Conservation (phyloP, 164 flowering plant genomes). For the Berberis thunbergii region DNA sequence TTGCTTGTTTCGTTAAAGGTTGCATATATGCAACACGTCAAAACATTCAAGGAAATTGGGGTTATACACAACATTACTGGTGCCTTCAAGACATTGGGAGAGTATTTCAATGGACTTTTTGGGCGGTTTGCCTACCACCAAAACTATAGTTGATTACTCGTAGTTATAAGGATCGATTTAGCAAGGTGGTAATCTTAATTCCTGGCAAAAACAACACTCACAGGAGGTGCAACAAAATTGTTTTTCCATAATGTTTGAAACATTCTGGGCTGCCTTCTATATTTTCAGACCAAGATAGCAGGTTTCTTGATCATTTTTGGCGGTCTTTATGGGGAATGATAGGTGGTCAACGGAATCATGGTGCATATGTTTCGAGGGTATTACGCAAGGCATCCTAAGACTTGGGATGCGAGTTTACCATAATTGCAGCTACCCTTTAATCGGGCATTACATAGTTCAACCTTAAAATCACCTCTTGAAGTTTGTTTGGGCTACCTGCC, state of each 20-base stretch:
- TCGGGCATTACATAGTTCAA: neutral
- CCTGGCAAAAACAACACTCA: neutral
- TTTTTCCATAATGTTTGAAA: slow-evolving; percentile 4
- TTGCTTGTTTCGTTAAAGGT: neutral
- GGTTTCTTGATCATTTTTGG: slow-evolving; percentile 1
- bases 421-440: neutral
- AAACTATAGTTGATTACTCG: neutral
- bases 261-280: slow-evolving; percentile 3
- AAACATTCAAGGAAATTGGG: neutral
- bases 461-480: neutral
- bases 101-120: slow-evolving; percentile 3
- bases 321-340: neutral
- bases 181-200: neutral
- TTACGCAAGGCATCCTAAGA: neutral
- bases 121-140: neutral
- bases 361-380: neutral
- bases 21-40: no score
- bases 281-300: slow-evolving; percentile 2
- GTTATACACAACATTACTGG: neutral
- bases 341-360: neutral
- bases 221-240: neutral
- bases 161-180: neutral
- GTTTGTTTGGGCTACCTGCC: neutral
- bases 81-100: neutral
- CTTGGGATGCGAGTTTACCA: slow-evolving; percentile 5